Base-by-base conservation (phyloP, 257 asterid genomes). In the Knoxia roxburghii region DNA sequence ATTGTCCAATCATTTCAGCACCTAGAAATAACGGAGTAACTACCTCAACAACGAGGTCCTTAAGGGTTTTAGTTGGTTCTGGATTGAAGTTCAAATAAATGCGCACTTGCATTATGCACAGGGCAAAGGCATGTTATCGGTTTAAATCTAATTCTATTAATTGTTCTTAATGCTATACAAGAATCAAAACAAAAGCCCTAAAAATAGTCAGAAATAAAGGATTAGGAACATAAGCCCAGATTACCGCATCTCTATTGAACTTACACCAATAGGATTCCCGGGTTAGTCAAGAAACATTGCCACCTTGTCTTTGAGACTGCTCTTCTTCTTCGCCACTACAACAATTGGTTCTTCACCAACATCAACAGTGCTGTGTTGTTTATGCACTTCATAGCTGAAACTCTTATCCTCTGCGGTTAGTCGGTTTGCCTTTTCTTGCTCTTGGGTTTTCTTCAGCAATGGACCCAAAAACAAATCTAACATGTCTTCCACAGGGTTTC, bases 301-400 rank as follows among this genome's bases (percentile, higher is more conserved):
- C 12, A 79, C 87, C 80, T 72, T 74, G 49, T 82, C 87, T 71
- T 73, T 82, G 48, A 82, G 79, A 69, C 87, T 82, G 75, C 73
- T 67, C 58, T 79, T 82, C 76, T 82, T 79, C 75, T 82, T 82
- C 12, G 62, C 51, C 23, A 67, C 57, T 20, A 72, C 48, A 1
- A 72, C 58, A 35, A 41, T 67, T 30, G 61, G 75, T 11, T 24
- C 73, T 65, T 59, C 68, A 61, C 51, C 74, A 41, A 65, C 50
- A 40, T 41, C 68, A 37, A 39, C 60, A 21, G 63, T 58, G 6
- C 8, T 61, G 2, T 41, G 32, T 32, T 66, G 77, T 59, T 60
- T 67, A 29, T 32, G 59, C 45, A 32, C 55, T 40, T 72, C 75
- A 63, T 13, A 23, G 45, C 63, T 67, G 61, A 79, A 65, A 21